Conservation (phyloP, 805 yeast species). For the Cyberlindnera maclurae region DNA sequence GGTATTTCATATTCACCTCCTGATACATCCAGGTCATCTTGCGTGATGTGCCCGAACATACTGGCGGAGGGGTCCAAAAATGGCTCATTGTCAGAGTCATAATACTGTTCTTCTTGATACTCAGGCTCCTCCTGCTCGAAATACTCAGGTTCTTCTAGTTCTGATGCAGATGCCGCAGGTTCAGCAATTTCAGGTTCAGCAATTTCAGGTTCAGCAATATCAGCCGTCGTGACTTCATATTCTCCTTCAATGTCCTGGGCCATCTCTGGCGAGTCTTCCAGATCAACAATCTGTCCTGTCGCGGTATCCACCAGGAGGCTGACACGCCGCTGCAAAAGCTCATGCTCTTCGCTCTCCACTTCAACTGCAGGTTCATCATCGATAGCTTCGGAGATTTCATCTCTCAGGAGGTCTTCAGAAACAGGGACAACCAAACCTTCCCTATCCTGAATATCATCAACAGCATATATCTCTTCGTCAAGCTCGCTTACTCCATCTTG, state of each 20-base stretch:
- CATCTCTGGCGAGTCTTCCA: background rate
- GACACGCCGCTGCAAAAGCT: too few relatives aligned
- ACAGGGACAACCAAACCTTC: background rate
- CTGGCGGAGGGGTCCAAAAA: conserved; percentile 21
- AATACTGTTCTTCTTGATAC: conserved; percentile 14
- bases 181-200: background rate
- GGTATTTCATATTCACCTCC: background rate
- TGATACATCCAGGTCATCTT: conserved; percentile 5
- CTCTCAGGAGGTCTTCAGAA: background rate
- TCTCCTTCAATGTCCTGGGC: background rate
- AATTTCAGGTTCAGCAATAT: background rate
- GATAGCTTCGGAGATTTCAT: background rate
- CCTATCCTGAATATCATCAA: background rate
- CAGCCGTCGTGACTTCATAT: background rate
- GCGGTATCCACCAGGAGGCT: too few relatives aligned
- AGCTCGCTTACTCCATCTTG: background rate
- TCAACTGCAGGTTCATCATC: background rate
- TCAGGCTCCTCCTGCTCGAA: background rate
- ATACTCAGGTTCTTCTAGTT: background rate
- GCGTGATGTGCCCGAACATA: conserved; percentile 18
- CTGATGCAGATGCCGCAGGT: background rate
- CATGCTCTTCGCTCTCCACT: too few relatives aligned
- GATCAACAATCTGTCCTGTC: too few relatives aligned
- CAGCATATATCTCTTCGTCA: background rate
- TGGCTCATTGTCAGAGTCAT: conserved; percentile 21